These are phyloP conservation scores for Cladophialophora psammophila DNA, from an alignment of 2,329 filamentous ascomycete genomes.

Conservation along the genomic window DNA sequence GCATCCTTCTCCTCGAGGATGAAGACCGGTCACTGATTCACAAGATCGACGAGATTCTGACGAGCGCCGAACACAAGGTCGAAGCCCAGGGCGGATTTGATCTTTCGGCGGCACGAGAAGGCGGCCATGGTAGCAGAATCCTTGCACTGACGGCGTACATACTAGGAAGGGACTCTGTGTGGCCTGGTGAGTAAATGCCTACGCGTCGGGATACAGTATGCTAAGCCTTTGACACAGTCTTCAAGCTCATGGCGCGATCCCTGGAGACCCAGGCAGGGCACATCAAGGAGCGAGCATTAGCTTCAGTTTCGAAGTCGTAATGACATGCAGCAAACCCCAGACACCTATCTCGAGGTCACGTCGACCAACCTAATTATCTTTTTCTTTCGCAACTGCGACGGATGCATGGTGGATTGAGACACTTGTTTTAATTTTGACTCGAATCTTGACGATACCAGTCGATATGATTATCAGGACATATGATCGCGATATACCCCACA, in stretches of 20 bases:
- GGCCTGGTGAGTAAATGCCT: slow-evolving; percentile 73
- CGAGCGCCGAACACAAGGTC: slow-evolving; percentile 76
- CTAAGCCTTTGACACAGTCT: slow-evolving; percentile 57
- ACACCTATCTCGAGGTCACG: neutral
- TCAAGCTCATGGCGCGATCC: slow-evolving; percentile 72
- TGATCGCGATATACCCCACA: slow-evolving; percentile 33
- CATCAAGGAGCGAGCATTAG: slow-evolving; percentile 67
- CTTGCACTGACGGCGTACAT: slow-evolving; percentile 84
- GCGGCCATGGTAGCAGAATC: slow-evolving; percentile 84
- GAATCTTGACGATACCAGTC: slow-evolving; percentile 20
- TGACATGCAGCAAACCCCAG: neutral
- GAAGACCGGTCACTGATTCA: slow-evolving; percentile 86
- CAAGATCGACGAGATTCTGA: slow-evolving; percentile 81
- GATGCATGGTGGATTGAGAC: slow-evolving; percentile 5
- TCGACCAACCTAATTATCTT: slow-evolving; percentile 1
- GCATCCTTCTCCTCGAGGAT: slow-evolving; percentile 87
- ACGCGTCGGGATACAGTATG: neutral
- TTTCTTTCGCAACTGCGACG: slow-evolving; percentile 4
- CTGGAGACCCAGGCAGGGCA: slow-evolving; percentile 69
- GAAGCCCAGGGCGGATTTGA: slow-evolving; percentile 32
- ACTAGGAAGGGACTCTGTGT: slow-evolving; percentile 87
- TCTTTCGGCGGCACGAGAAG: slow-evolving; percentile 55
- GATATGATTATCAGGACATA: slow-evolving; percentile 36
- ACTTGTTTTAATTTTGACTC: slow-evolving; percentile 13
- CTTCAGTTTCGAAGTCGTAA: slow-evolving; percentile 46